Evolutionary conservation across 495 filamentous ascomycete species (phyloP).

Genomic region (Xylona heveae): DNA sequence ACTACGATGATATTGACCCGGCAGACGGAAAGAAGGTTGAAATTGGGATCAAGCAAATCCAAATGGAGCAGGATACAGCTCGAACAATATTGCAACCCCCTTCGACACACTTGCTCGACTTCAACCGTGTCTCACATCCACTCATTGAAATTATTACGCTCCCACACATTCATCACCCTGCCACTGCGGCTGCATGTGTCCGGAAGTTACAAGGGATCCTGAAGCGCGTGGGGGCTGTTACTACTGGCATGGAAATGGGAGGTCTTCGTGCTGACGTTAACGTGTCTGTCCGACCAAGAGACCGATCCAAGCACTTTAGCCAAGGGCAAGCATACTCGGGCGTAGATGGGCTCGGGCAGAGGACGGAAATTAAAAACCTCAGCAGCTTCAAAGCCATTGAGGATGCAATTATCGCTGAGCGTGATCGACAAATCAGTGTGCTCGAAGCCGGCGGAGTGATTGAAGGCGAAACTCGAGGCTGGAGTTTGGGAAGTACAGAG

Average conservation of each 20-base stretch:
- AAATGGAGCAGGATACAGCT: conserved; percentile 94
- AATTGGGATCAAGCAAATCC: conserved; percentile 76
- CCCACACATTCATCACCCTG: conserved; percentile 64
- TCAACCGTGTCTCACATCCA: conserved; percentile 81
- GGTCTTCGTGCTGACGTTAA: conserved; percentile 90
- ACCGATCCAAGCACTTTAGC: too few species aligned
- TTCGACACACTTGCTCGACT: conserved; percentile 61
- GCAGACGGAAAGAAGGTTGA: conserved; percentile 42
- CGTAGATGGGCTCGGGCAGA: conserved; percentile 45
- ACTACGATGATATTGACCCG: conserved; percentile 59
- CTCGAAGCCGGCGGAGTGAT: conserved; percentile 61
- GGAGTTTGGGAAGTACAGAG: conserved; percentile 64
- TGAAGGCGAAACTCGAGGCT: conserved; percentile 80
- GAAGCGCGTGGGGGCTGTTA: conserved; percentile 60
- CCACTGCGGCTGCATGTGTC: conserved; percentile 69
- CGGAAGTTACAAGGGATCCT: conserved; percentile 73
- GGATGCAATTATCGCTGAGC: conserved; percentile 79
- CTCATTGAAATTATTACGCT: conserved; percentile 89
- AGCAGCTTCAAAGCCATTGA: conserved; percentile 88
- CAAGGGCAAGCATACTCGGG: conserved; percentile 26
- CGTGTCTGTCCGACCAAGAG: conserved; percentile 48
- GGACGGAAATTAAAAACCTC: conserved; percentile 96
- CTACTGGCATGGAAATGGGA: conserved; percentile 79
- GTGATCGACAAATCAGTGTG: conserved; percentile 64
- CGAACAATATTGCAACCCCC: conserved; percentile 68